Base-by-base conservation (phyloP, 805 yeast species). In the Pichia exigua region DNA sequence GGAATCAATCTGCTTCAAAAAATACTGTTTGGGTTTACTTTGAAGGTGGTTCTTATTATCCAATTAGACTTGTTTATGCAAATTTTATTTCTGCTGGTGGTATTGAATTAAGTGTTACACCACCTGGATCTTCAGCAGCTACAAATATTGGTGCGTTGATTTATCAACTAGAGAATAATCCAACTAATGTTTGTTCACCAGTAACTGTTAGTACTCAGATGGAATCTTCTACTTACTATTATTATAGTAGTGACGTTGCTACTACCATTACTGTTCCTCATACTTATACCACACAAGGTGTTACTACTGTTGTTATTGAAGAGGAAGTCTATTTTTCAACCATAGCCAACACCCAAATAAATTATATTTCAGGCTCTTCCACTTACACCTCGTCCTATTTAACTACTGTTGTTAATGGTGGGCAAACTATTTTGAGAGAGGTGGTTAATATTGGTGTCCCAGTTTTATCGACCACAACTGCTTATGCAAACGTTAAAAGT, bases 11-110 rank as follows among this genome's bases (percentile, higher is more conserved):
- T 5, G 22, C 39, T 24, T 17, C 32, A 15, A n/a, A 7, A n/a
- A 18, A 22, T 9, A 9, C 6, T 7, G 42, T 46, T n/a, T 42
- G 30, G 35, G 45, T 52, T 11, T 52, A 52, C 20, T 28, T 52
- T 28, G 50, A 43, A 27, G 43, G 21, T 11, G 53, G 48, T n/a
- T 35, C n/a, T 13, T 46, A 43, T 9, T 49, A 49, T 41, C 55
- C 55, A 30, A 44, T 52, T 9, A 49, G 53, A 46, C 26, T 49
- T 26, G 46, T 52, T 10, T 52, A 46, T 28, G 18, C 39, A 9
- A 52, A 52, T 21, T 22, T 22, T 39, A 15, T 28, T 1, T 3
- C 20, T 6, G 42, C 22, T 18, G 52, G 42, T 44, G 24, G 35
- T 10, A 27, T 52, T 11, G 10, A 20, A 11, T 42, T 49, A 13